A percentile compares a stretch with the other conserved stretches of the same genome.
phyloP scores from a whole-genome alignment of 768 basidiomycete genomes.

The Strobilomyces echinocephalus region DNA sequence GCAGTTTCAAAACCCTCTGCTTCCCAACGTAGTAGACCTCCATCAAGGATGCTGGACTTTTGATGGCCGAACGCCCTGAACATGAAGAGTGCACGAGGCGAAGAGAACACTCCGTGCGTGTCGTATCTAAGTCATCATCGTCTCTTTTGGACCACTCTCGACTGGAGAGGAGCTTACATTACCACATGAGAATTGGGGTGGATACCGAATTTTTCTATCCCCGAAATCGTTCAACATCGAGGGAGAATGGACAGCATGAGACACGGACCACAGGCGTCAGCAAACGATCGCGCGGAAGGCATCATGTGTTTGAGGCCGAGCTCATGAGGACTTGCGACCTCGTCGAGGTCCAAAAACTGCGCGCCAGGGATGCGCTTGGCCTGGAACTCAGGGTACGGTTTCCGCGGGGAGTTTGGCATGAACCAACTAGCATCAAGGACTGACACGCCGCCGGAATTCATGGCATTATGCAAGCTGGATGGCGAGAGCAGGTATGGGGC shows the following conservation, averaged over 20 bases:
- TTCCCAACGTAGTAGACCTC: slow-evolving; percentile 85
- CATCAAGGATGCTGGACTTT: slow-evolving; percentile 83
- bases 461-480: slow-evolving; percentile 37
- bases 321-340: slow-evolving; percentile 66
- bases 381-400: slow-evolving; percentile 63
- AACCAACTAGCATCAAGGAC: slow-evolving; percentile 85
- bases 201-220: slow-evolving; percentile 70
- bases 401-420: slow-evolving; percentile 84
- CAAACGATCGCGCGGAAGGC: slow-evolving; percentile 68
- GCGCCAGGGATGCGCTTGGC: slow-evolving; percentile 66
- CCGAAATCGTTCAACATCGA: slow-evolving; percentile 7
- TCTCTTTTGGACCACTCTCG: slow-evolving; percentile 2
- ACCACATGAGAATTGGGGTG: slow-evolving; percentile 72
- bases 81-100: slow-evolving; percentile 91
- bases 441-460: slow-evolving; percentile 29
- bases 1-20: slow-evolving; percentile 59
- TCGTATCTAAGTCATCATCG: slow-evolving; percentile 62
- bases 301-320: slow-evolving; percentile 94
- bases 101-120: slow-evolving; percentile 82
- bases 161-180: slow-evolving; percentile 44
- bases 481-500: slow-evolving; percentile 54
- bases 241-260: slow-evolving; percentile 3
- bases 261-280: slow-evolving; percentile 70
- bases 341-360: slow-evolving; percentile 75
- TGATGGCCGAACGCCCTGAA: slow-evolving; percentile 89